Conservation (phyloP, 163 green algal genomes). For the Botryococcus braunii region DNA sequence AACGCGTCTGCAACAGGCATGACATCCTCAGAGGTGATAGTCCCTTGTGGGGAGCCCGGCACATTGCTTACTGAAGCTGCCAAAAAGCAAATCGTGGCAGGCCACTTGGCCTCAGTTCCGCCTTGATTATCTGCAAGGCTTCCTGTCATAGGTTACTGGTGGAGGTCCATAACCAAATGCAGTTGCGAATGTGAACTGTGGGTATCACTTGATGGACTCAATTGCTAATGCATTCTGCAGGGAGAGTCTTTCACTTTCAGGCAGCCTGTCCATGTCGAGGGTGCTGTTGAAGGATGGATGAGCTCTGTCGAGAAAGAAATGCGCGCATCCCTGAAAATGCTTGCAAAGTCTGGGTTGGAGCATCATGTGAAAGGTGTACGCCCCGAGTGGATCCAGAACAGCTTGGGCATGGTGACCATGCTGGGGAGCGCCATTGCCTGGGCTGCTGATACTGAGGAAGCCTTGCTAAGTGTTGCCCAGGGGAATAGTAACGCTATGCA, state of each 20-base stretch:
- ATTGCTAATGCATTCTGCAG: slow-evolving; percentile 6
- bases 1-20: slow-evolving; percentile 78
- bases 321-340: slow-evolving; percentile 52
- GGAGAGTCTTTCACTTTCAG: slow-evolving; percentile 67
- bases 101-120: too few relatives aligned
- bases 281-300: slow-evolving; percentile 81
- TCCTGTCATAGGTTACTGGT: too few relatives aligned
- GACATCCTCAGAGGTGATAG: slow-evolving; percentile 58
- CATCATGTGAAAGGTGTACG: slow-evolving; percentile 59
- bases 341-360: slow-evolving; percentile 71
- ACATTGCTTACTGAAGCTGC: too few relatives aligned
- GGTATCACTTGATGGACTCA: too few relatives aligned
- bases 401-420: slow-evolving; percentile 79
- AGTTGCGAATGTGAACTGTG: too few relatives aligned
- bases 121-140: too few relatives aligned
- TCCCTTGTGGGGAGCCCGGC: too few relatives aligned
- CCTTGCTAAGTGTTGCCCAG: slow-evolving; percentile 52
- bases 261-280: slow-evolving; percentile 56
- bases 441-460: slow-evolving; percentile 84
- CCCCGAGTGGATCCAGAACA: slow-evolving; percentile 66
- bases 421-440: slow-evolving; percentile 80
- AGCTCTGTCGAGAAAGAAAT: slow-evolving; percentile 71
- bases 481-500: slow-evolving; percentile 82
- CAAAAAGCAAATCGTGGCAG: too few relatives aligned
- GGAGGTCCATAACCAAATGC: too few relatives aligned